Evolutionary conservation across 1,284 basidiomycete genomes (phyloP).

Genomic region (Apiotrichum akiyoshidainum): DNA sequence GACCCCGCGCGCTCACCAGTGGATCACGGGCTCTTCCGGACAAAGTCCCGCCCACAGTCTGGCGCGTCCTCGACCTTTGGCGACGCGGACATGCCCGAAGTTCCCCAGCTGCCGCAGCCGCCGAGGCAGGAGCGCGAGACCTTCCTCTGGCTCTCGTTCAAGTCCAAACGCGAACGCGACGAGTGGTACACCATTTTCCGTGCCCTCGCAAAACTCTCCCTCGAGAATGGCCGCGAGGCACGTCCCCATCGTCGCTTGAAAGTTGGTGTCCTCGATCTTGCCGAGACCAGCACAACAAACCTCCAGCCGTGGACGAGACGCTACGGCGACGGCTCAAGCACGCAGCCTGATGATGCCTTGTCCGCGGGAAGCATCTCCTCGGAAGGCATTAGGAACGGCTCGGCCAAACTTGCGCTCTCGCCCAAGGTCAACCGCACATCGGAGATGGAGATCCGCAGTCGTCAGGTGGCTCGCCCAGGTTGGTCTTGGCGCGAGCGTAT

Average conservation of each 20-base stretch:
- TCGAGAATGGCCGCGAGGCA: slow-evolving; percentile 1
- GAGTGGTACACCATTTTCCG: slow-evolving; percentile 23
- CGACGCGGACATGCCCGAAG: not conserved
- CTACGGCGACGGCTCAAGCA: slow-evolving; percentile 9
- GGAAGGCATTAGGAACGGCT: not conserved
- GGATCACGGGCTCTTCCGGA: not conserved
- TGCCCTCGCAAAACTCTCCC: slow-evolving; percentile 11
- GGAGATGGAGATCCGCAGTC: not conserved
- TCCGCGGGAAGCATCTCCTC: not conserved
- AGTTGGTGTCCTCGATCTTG: slow-evolving; percentile 27
- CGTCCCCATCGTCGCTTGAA: slow-evolving; percentile 25
- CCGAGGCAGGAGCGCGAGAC: slow-evolving; percentile 2
- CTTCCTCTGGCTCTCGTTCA: slow-evolving; percentile 12
- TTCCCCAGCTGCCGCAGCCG: no score
- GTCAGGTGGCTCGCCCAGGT: slow-evolving; percentile 7
- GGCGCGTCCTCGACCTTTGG: not conserved
- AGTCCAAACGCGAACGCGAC: slow-evolving; percentile 10
- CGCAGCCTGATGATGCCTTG: not conserved
- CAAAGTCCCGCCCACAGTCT: not conserved
- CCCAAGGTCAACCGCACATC: not conserved
- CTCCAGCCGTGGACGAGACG: slow-evolving; percentile 5
- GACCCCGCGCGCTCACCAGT: not conserved
- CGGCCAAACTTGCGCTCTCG: not conserved
- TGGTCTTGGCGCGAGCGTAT: slow-evolving; percentile 28
- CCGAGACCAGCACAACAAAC: slow-evolving; percentile 13